Conservation (phyloP, 805 yeast species). For the Barnettozyma siamensis region DNA sequence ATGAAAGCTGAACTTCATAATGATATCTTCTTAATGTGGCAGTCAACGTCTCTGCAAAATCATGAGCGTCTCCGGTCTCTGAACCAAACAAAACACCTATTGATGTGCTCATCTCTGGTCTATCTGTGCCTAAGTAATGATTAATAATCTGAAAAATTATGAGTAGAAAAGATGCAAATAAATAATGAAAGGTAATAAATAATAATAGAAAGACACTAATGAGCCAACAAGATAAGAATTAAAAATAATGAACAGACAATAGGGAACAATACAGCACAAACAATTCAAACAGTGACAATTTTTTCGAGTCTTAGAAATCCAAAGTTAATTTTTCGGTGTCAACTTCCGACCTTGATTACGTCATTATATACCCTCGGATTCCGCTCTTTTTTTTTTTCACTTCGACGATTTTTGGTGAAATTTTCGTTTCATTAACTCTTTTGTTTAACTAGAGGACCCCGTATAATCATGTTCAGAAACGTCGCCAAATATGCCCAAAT, state of each 20-base stretch:
- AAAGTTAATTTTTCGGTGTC: too few species aligned
- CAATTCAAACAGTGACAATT: too few species aligned
- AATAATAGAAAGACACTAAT: too few species aligned
- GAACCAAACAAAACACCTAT: constrained; percentile 78
- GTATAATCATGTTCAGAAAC: constrained; percentile 18
- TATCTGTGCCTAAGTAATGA: background rate
- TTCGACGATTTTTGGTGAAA: background rate
- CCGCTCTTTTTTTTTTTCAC: background rate
- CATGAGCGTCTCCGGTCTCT: constrained; percentile 90
- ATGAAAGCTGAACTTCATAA: constrained; percentile 40
- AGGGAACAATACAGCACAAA: background rate
- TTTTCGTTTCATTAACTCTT: background rate
- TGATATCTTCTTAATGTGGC: constrained; percentile 49
- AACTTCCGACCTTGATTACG: too few species aligned
- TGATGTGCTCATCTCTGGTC: constrained; percentile 18
- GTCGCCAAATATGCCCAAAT: constrained; percentile 10
- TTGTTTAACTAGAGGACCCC: background rate
- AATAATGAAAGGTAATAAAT: background rate
- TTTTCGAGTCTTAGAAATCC: too few species aligned
- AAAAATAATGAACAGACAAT: too few species aligned
- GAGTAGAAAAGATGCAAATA: background rate
- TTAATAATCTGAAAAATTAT: background rate
- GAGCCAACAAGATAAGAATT: too few species aligned
- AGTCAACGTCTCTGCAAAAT: constrained; percentile 64
- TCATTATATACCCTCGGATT: background rate